A percentile compares a stretch with the other conserved stretches of the same genome.
These are phyloP conservation scores for Sicyos edulis DNA, from an alignment of 306 rosid species.

Conservation along the genomic window DNA sequence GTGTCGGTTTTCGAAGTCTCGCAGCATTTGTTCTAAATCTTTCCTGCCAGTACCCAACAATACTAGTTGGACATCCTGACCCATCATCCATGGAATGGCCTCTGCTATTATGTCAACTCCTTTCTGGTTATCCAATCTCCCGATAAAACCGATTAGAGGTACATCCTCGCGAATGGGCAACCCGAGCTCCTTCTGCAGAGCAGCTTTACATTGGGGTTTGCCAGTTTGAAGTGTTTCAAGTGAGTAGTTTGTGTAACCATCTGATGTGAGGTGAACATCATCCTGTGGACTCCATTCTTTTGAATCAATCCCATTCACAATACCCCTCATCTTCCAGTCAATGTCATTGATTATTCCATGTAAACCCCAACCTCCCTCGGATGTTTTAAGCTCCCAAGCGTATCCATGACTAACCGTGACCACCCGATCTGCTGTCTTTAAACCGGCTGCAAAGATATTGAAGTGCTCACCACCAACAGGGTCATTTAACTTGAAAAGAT, in stretches of 20 bases:
- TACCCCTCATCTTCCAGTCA: conserved; percentile 86
- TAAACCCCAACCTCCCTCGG: conserved; percentile 95
- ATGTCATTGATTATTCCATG: conserved; percentile 66
- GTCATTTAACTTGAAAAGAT: conserved; percentile 63
- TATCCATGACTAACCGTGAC: conserved; percentile 96
- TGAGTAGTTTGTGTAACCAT: conserved; percentile 83
- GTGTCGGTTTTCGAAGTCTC: conserved; percentile 44
- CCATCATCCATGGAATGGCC: conserved; percentile 88
- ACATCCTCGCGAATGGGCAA: conserved; percentile 71
- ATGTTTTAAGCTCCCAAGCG: conserved; percentile 79
- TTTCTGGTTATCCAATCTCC: conserved; percentile 84
- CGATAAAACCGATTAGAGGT: conserved; percentile 68
- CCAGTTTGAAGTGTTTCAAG: conserved; percentile 59
- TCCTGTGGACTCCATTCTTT: conserved; percentile 74
- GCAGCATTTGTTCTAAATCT: conserved; percentile 76
- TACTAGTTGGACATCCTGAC: conserved; percentile 71
- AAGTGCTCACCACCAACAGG: conserved; percentile 95
- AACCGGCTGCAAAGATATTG: conserved; percentile 93
- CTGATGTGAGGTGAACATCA: conserved; percentile 64
- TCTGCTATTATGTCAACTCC: conserved; percentile 85
- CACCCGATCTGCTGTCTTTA: conserved; percentile 73
- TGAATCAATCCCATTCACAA: conserved; percentile 84
- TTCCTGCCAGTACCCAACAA: conserved; percentile 86
- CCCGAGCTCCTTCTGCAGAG: conserved; percentile 84
- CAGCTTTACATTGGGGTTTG: conserved; percentile 76